A percentile compares a stretch with the other conserved stretches of the same genome.
phyloP scores from a whole-genome alignment of 1,284 basidiomycete genomes.

The Laetiporus sulphureus region DNA sequence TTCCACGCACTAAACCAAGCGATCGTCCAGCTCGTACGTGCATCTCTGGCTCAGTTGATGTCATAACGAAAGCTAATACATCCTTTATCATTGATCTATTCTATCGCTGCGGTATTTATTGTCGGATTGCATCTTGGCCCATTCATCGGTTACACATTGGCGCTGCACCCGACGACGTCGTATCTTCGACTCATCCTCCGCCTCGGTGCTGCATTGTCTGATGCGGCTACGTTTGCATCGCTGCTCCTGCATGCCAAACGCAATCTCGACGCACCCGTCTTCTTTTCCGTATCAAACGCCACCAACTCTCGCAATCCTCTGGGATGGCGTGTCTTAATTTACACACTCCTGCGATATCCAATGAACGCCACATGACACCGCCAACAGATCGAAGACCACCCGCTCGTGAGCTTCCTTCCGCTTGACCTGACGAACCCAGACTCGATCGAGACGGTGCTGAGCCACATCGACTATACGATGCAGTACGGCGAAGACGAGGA shows the following conservation, averaged over 20 bases:
- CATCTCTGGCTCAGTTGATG: not conserved
- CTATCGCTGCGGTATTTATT: too few relatives aligned
- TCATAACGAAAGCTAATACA: conserved; percentile 5
- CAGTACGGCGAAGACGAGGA: conserved; percentile 95
- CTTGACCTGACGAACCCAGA: conserved; percentile 89
- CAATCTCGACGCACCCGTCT: too few relatives aligned
- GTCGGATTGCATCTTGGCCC: not conserved
- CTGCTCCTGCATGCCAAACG: not conserved
- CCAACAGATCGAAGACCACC: conserved; percentile 94
- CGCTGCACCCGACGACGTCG: not conserved
- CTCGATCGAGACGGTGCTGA: conserved; percentile 85
- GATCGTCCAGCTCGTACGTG: conserved; percentile 83
- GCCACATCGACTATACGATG: conserved; percentile 96
- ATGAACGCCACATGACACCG: too few relatives aligned
- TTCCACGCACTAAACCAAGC: conserved; percentile 95
- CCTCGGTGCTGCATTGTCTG: too few relatives aligned
- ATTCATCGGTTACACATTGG: not conserved
- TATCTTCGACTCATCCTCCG: too few relatives aligned
- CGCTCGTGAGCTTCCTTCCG: conserved; percentile 94
- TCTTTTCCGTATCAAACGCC: too few relatives aligned
- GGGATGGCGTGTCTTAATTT: too few relatives aligned
- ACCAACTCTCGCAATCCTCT: too few relatives aligned
- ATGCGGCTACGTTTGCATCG: too few relatives aligned
- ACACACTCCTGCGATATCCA: too few relatives aligned
- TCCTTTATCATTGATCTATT: too few relatives aligned